Base-by-base conservation (phyloP, 2,329 filamentous ascomycete species). In the Neonectria sp. region DNA sequence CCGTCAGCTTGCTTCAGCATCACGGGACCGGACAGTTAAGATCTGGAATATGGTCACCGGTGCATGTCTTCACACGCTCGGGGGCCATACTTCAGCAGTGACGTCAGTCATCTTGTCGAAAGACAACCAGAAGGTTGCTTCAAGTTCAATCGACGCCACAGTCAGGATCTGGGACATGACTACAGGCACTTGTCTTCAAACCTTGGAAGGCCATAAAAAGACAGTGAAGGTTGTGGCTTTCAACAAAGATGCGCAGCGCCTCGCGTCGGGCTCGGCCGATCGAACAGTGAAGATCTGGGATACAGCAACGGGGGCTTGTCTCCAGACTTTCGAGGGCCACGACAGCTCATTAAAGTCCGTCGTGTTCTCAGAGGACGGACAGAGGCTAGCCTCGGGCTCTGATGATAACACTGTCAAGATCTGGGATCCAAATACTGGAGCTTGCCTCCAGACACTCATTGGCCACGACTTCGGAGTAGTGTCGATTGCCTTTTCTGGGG, bases 301-400 rank as follows among this genome's bases (percentile, higher is more conserved):
- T 8, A 15, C 12, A 24, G 12, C n/a, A 35, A 15, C 51, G 12
- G 51, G 51, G 17, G 12, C 12, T 4, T 35, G 51, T 8, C 51
- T 53, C 6, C 51, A 35, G n/a, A 53, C 51, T 2, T 6, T 53
- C 2, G 31, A 53, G 31, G 51, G 51, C 5, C 51, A 53, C 25
- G n/a, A 12, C 15, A 33, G n/a, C 12, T 25, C n/a, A 1, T 7
- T 60, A 13, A 25, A 35, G 4, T 40, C 21, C 1, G 24, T 60
- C 7, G 45, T 15, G 15, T 74, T 76, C 67, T 71, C 71, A 4
- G 6, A 6, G 0, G 52, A 56, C 25, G 8, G n/a, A 11, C 31
- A 25, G 17, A 35, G 9, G 2, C 15, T 65, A 2, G 65, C 65
- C 31, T 60, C 56, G 25, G 33, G 25, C 4, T 40, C 40, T 43